These are phyloP conservation scores for Pestalotiopsis sp. DNA, from an alignment of 2,329 filamentous ascomycete species.

Conservation along the genomic window DNA sequence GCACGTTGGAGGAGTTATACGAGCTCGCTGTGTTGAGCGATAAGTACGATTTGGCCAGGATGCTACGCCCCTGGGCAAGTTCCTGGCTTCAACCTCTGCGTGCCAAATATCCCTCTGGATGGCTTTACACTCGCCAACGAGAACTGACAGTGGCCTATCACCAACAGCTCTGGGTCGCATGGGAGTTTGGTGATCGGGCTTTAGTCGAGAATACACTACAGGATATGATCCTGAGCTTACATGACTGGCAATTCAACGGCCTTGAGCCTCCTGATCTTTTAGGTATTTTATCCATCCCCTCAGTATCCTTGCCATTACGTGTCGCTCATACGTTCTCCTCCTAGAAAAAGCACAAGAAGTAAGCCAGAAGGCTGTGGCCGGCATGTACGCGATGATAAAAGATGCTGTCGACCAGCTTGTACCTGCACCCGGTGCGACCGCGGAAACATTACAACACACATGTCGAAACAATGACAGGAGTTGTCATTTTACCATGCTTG, in stretches of 20 bases:
- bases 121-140: background rate
- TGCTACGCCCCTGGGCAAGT: slow-evolving; percentile 28
- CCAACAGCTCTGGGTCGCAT: background rate
- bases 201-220: background rate
- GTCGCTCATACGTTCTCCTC: background rate
- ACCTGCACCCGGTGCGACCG: background rate
- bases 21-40: slow-evolving; percentile 30
- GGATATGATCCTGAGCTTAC: background rate
- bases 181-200: background rate
- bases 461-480: background rate
- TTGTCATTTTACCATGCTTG: background rate
- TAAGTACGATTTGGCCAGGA: slow-evolving; percentile 32
- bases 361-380: background rate
- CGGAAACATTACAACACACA: background rate
- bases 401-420: background rate
- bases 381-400: background rate
- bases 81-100: background rate
- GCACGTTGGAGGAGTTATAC: slow-evolving; percentile 20
- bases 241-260: background rate
- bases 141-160: background rate
- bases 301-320: background rate
- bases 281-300: background rate
- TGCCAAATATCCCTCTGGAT: background rate
- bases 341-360: background rate
- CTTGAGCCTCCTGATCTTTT: background rate